These are phyloP conservation scores for Sporothrix dimorphospora DNA, from an alignment of 2,329 filamentous ascomycete species.

Conservation along the genomic window DNA sequence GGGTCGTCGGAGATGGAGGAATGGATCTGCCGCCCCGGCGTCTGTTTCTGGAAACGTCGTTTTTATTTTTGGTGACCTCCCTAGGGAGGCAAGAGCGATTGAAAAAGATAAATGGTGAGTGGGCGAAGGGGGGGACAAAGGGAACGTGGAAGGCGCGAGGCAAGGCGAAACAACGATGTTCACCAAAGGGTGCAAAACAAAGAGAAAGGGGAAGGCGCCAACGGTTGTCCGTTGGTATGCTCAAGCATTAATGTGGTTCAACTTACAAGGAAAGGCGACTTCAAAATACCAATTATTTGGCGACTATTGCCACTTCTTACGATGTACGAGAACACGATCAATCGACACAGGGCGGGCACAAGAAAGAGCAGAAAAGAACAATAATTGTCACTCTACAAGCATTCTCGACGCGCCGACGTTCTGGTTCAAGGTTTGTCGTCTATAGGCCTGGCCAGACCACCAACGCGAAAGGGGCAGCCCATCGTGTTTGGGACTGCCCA, in stretches of 20 bases:
- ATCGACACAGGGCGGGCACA: background rate
- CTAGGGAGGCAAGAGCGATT: background rate
- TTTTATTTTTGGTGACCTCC: conserved; percentile 22
- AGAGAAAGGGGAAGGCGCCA: conserved; percentile 17
- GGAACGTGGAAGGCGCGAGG: background rate
- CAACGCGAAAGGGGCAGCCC: background rate
- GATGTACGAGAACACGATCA: background rate
- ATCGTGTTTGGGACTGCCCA: background rate
- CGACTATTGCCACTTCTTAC: background rate
- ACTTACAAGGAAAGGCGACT: conserved; percentile 15
- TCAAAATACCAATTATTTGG: background rate
- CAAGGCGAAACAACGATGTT: background rate
- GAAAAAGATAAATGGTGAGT: background rate
- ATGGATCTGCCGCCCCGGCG: background rate
- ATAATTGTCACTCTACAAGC: background rate
- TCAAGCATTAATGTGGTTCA: background rate
- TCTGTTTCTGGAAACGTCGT: conserved; percentile 5
- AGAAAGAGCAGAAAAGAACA: background rate
- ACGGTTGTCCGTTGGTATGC: background rate
- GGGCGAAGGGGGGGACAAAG: background rate
- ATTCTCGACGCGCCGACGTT: background rate
- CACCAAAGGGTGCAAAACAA: conserved; percentile 3
- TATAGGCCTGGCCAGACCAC: background rate
- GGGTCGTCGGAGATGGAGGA: background rate
- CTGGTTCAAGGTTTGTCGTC: background rate